phyloP scores from a whole-genome alignment of 1,284 basidiomycete species.

The Cryptococcus wingfieldii region DNA sequence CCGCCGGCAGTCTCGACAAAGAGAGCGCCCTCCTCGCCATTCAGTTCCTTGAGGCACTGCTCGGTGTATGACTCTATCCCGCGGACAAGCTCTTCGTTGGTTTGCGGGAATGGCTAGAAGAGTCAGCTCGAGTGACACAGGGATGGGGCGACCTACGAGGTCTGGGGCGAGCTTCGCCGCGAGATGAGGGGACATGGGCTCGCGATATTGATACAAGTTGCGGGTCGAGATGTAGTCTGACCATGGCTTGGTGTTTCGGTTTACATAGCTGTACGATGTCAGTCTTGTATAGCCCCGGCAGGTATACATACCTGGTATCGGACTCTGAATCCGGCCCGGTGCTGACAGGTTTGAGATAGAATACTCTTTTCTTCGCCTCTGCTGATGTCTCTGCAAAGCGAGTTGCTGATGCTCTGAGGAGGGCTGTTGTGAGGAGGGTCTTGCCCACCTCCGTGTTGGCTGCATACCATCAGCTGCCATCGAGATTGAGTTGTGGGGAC shows the following conservation, averaged over 20 bases:
- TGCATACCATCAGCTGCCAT: conserved; percentile 1
- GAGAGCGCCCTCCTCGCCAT: conserved; percentile 55
- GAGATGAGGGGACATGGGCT: conserved; percentile 90
- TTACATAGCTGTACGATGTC: conserved; percentile 60
- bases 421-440: conserved; percentile 78
- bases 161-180: conserved; percentile 64
- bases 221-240: conserved; percentile 56
- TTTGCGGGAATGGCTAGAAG: conserved; percentile 36
- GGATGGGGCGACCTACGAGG: conserved; percentile 27
- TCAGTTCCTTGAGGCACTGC: conserved; percentile 50
- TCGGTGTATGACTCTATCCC: conserved; percentile 64
- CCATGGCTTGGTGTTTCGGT: conserved; percentile 55
- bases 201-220: conserved; percentile 77
- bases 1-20: conserved; percentile 95
- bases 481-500: conserved; percentile 58
- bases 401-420: conserved; percentile 66
- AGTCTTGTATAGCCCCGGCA: not conserved
- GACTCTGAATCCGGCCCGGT: conserved; percentile 75
- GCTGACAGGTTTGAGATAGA: conserved; percentile 87
- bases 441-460: conserved; percentile 65
- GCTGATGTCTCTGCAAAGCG: conserved; percentile 30
- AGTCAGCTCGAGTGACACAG: not conserved
- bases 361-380: conserved; percentile 52
- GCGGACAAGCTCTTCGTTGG: conserved; percentile 63
- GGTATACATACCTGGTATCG: conserved; percentile 62